Evolutionary conservation across 306 rosid genomes (phyloP).

Genomic region (Gleditsia sinensis): DNA sequence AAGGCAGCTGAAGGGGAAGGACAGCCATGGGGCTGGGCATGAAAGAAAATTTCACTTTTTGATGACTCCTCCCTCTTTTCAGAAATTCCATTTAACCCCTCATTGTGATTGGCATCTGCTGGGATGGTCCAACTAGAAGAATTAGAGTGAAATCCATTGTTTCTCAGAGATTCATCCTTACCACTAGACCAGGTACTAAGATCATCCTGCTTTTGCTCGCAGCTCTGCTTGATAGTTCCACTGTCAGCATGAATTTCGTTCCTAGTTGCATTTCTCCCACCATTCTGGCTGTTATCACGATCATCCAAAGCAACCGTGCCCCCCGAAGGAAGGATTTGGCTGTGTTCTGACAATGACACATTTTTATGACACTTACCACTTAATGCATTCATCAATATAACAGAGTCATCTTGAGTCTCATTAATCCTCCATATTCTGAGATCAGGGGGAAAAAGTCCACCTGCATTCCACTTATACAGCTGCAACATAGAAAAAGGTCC

Average conservation of each 20-base stretch:
- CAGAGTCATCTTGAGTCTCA: slow-evolving; percentile 59
- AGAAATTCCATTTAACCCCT: slow-evolving; percentile 41
- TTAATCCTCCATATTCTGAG: slow-evolving; percentile 77
- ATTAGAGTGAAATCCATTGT: slow-evolving; percentile 49
- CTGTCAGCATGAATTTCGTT: slow-evolving; percentile 31
- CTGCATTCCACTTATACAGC: slow-evolving; percentile 68
- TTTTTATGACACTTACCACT: slow-evolving; percentile 51
- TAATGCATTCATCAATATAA: slow-evolving; percentile 64
- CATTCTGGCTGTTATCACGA: slow-evolving; percentile 42
- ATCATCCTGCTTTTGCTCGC: slow-evolving; percentile 45
- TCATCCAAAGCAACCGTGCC: slow-evolving; percentile 38
- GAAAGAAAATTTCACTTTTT: slow-evolving; percentile 43
- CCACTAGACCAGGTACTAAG: slow-evolving; percentile 39
- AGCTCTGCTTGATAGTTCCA: slow-evolving; percentile 39
- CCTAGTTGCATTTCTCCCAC: slow-evolving; percentile 34
- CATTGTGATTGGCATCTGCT: slow-evolving; percentile 54
- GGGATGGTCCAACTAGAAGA: slow-evolving; percentile 47
- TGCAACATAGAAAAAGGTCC: slow-evolving; percentile 82
- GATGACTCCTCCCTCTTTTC: slow-evolving; percentile 45
- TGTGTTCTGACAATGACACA: slow-evolving; percentile 36
- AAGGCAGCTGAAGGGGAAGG: slow-evolving; percentile 50
- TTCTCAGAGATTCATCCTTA: slow-evolving; percentile 53
- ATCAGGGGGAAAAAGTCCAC: slow-evolving; percentile 73
- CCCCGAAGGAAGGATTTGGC: slow-evolving; percentile 48
- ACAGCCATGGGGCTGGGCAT: slow-evolving; percentile 42